Evolutionary conservation across 140 eudicot species (phyloP), one percentile per base, ranked within the genome.

Genomic region (Anethum foeniculum): DNA sequence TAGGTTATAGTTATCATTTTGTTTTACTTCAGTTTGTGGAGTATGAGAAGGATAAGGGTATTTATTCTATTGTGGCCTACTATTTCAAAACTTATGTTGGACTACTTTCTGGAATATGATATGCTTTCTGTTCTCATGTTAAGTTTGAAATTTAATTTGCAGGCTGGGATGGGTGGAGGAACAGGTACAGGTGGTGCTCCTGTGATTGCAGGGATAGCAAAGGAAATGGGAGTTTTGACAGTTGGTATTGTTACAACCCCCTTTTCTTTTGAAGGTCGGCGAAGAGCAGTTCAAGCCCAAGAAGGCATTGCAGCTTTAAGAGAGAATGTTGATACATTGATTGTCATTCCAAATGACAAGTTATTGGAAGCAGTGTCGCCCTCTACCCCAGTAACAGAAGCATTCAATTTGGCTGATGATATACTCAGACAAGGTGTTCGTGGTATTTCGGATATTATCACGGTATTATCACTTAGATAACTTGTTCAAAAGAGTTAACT

Each of bases 81-180:
- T 12, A 15, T 52, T 75, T 28, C 21, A 27, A 6, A 27, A n/a
- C 21, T 75, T 47, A 75, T 75, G 43, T 75, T 32, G 5, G 41
- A 75, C 15, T 27, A 75, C 54, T 34, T 47, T 62, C 79, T 75
- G 43, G 62, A 75, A 25, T 25, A 8, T 27, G 44, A 75, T 11
- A 23, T 71, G 72, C 76, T 58, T 75, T 47, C 48, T 60, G 43
- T 39, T 49, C 76, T 69, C 25, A 69, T 27, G 48, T n/a, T 39
- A 79, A 62, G 69, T 60, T 54, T 3, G 6, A 43, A 60, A 78
- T 76, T n/a, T 68, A 32, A 64, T 69, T 68, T 89, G 84, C 95
- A 95, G 99, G 99, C 97, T 51, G 99, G 99, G 72, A 95, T 95
- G 99, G 99, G 99, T 81, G 99, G 97, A 32, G 99, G 99, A 75